Conservation (phyloP, 441 rosid genomes). For the Brassica hybrid region DNA sequence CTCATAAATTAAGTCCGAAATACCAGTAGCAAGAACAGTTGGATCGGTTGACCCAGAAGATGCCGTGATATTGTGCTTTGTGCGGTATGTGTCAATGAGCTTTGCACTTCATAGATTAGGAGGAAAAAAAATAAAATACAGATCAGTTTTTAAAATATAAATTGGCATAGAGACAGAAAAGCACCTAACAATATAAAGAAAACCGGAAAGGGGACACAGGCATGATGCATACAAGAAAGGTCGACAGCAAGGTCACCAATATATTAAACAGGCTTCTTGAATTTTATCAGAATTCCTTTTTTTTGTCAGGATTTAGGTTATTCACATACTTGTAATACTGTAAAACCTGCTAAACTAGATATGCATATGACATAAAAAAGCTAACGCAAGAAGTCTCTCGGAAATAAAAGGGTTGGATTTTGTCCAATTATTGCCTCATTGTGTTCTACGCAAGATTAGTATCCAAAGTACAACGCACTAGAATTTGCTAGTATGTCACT, state of each 20-base stretch:
- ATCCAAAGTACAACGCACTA: too few relatives aligned
- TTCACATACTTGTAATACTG: too few relatives aligned
- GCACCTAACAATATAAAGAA: neutral
- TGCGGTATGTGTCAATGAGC: constrained; percentile 85
- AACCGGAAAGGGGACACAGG: constrained; percentile 3
- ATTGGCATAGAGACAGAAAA: constrained; percentile 7
- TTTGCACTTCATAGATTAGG: constrained; percentile 66
- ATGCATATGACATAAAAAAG: too few relatives aligned
- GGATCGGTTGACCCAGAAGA: constrained; percentile 89
- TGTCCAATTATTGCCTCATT: too few relatives aligned
- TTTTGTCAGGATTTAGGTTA: too few relatives aligned
- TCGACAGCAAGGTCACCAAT: neutral
- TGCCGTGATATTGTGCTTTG: constrained; percentile 91
- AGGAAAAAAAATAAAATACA: neutral
- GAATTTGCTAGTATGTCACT: neutral
- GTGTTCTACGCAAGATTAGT: too few relatives aligned
- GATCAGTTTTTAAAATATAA: neutral
- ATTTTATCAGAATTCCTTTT: too few relatives aligned
- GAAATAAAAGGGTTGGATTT: too few relatives aligned
- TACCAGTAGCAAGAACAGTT: constrained; percentile 92
- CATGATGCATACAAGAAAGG: constrained; percentile 20
- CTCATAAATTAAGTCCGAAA: constrained; percentile 93
- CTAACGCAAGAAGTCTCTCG: too few relatives aligned
- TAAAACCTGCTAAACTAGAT: too few relatives aligned
- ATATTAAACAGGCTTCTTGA: too few relatives aligned